Percentiles rank a stretch among this genome's conserved stretches.
Conservation (phyloP, 163 green algal species). For the Scenedesmus sp. region DNA sequence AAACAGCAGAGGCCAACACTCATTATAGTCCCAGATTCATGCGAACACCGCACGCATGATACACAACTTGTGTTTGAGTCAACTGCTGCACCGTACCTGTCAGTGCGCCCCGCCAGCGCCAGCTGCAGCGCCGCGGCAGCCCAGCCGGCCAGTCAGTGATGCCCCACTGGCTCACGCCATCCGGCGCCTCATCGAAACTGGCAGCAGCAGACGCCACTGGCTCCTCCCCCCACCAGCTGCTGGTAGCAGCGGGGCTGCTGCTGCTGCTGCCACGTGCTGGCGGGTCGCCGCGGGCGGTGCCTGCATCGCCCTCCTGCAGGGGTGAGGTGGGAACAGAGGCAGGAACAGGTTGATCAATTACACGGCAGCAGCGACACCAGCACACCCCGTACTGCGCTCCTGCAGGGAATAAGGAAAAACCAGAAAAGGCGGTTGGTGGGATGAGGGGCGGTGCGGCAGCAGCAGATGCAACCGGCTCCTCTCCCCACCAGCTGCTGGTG, state of each 20-base stretch:
- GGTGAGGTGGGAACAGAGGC: neutral
- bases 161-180: neutral
- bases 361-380: too few species aligned
- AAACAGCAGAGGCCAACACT: too few species aligned
- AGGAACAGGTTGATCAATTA: too few species aligned
- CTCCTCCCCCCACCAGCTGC: neutral
- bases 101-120: slow-evolving; percentile 78
- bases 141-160: slow-evolving; percentile 34
- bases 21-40: too few species aligned
- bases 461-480: slow-evolving; percentile 18
- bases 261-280: neutral
- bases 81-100: slow-evolving; percentile 44
- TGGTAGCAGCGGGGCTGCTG: neutral
- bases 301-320: neutral
- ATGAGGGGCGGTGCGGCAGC: too few species aligned
- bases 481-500: neutral
- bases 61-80: too few species aligned
- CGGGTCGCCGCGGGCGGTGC: neutral
- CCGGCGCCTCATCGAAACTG: slow-evolving; percentile 43
- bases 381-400: too few species aligned
- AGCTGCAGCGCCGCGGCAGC: slow-evolving; percentile 59
- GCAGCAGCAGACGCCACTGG: neutral
- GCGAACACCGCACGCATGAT: too few species aligned
- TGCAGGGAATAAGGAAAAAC: neutral
- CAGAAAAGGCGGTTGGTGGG: too few species aligned